Evolutionary conservation across 164 flowering plant genomes (phyloP).

Genomic region (Dillenia turbinata): DNA sequence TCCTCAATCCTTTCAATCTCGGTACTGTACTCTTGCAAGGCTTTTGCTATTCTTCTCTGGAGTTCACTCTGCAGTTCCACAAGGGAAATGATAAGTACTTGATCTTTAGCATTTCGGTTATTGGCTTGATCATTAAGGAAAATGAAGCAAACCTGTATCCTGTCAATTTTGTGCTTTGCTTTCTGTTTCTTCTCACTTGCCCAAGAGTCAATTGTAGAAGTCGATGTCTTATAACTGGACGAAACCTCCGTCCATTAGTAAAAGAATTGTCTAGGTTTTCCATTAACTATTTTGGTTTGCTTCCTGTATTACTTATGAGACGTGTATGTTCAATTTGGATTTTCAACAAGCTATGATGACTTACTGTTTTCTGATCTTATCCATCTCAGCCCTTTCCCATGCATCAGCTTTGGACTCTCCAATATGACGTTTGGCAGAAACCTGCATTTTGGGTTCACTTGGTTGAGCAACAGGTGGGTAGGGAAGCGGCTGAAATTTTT

Average conservation of each 20-base stretch:
- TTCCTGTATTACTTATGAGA: too few relatives aligned
- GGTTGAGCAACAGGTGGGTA: too few relatives aligned
- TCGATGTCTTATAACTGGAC: constrained; percentile 33
- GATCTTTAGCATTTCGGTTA: constrained; percentile 5
- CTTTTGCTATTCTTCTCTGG: constrained; percentile 29
- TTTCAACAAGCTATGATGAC: background rate
- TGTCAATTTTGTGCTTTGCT: constrained; percentile 20
- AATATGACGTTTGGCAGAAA: too few relatives aligned
- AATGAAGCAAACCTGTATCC: constrained; percentile 25
- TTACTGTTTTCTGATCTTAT: constrained; percentile 39
- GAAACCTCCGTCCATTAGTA: background rate
- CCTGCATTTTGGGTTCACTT: too few relatives aligned
- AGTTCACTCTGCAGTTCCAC: constrained; percentile 31
- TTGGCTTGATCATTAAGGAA: background rate
- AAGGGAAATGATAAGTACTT: constrained; percentile 1
- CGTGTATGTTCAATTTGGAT: background rate
- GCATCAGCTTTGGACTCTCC: constrained; percentile 37
- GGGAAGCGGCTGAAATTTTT: constrained; percentile 5
- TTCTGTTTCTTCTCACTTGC: constrained; percentile 30
- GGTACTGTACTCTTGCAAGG: constrained; percentile 17
- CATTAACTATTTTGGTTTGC: too few relatives aligned
- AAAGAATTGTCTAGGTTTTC: too few relatives aligned
- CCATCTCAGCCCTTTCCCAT: constrained; percentile 53
- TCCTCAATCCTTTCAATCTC: constrained; percentile 29
- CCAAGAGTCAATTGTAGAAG: constrained; percentile 27